Percentiles rank a stretch among this genome's conserved stretches.
Evolutionary conservation across 768 basidiomycete species (phyloP).

Genomic region (Kwoniella dendrophila): DNA sequence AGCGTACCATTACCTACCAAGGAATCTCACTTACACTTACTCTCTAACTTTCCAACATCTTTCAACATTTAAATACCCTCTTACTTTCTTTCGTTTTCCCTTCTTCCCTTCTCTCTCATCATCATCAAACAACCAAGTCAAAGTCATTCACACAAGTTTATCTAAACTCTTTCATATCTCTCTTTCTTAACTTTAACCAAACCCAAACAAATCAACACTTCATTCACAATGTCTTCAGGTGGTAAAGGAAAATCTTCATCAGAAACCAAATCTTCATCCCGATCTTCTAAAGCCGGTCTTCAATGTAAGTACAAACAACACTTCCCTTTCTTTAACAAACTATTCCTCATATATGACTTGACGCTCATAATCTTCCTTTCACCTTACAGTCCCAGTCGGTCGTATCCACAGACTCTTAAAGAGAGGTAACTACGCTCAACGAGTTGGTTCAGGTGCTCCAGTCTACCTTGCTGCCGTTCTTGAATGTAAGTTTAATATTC

Average conservation of each 20-base stretch:
- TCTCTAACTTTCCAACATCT: not conserved
- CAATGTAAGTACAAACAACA: slow-evolving; percentile 50
- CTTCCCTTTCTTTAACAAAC: slow-evolving; percentile 59
- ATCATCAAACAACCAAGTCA: slow-evolving; percentile 23
- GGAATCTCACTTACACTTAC: no score
- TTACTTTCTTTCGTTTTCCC: not conserved
- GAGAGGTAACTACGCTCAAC: slow-evolving; percentile 78
- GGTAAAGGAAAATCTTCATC: slow-evolving; percentile 60
- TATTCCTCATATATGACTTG: slow-evolving; percentile 57
- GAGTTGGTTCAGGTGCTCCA: slow-evolving; percentile 86
- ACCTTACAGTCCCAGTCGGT: slow-evolving; percentile 71
- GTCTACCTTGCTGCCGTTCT: slow-evolving; percentile 89
- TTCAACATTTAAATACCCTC: slow-evolving; percentile 24
- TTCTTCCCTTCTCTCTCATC: slow-evolving; percentile 24
- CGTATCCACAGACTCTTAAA: slow-evolving; percentile 88
- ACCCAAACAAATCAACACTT: slow-evolving; percentile 29
- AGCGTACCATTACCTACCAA: no score
- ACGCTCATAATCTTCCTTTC: slow-evolving; percentile 58
- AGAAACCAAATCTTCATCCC: slow-evolving; percentile 65
- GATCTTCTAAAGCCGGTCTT: slow-evolving; percentile 64
- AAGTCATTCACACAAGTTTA: slow-evolving; percentile 23
- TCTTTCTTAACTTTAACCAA: slow-evolving; percentile 25
- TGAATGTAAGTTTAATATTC: slow-evolving; percentile 60
- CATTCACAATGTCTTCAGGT: slow-evolving; percentile 53
- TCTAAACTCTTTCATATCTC: no score